A percentile compares a stretch with the other conserved stretches of the same genome.
These are phyloP conservation scores for Penicillium bovifimosum DNA, from an alignment of 495 filamentous ascomycete genomes.

Conservation along the genomic window DNA sequence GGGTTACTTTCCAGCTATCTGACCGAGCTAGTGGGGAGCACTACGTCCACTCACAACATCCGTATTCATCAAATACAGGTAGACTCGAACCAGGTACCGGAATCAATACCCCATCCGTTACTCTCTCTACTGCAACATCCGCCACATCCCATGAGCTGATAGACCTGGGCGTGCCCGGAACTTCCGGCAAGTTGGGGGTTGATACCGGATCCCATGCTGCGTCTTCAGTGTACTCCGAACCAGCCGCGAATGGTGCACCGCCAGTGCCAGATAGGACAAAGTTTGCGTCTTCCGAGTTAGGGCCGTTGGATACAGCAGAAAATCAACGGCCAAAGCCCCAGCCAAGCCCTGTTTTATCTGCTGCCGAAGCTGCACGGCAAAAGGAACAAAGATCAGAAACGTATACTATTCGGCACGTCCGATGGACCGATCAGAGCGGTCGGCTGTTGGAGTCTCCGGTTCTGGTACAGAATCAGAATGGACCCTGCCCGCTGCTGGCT, in stretches of 20 bases:
- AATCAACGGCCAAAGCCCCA: background rate
- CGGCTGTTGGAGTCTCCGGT: constrained; percentile 62
- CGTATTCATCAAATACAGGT: constrained; percentile 6
- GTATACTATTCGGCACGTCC: constrained; percentile 65
- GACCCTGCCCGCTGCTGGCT: constrained; percentile 88
- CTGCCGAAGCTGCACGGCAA: constrained; percentile 34
- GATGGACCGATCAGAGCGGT: constrained; percentile 48
- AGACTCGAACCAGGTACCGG: constrained; percentile 20
- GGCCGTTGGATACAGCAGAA: background rate
- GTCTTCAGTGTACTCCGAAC: constrained; percentile 16
- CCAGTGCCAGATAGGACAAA: background rate
- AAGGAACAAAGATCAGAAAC: constrained; percentile 53
- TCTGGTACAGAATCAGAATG: constrained; percentile 86
- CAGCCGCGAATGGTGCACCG: background rate
- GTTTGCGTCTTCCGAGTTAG: background rate
- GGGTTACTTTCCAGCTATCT: constrained; percentile 12
- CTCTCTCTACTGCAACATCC: constrained; percentile 26
- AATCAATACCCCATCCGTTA: constrained; percentile 20
- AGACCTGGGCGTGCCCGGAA: constrained; percentile 26
- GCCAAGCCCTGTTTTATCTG: constrained; percentile 17
- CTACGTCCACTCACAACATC: background rate
- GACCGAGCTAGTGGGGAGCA: background rate
- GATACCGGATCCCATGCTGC: constrained; percentile 5
- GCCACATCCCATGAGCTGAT: constrained; percentile 38
- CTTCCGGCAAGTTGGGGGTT: background rate